Evolutionary conservation across 345 rosid genomes (phyloP).

Genomic region (Moricandia arvensis): DNA sequence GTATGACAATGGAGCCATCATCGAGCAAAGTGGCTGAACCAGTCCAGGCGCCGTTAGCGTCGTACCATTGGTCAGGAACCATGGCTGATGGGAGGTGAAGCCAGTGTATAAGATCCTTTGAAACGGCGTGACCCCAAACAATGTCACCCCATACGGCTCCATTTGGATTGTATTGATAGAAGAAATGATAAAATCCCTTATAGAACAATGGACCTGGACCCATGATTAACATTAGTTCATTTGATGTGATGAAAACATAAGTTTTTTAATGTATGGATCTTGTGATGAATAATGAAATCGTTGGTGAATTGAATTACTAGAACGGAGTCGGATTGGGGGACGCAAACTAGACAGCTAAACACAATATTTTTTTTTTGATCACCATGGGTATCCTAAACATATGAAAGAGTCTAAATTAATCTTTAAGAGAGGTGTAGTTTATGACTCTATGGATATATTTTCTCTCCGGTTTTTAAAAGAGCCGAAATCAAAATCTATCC

Average conservation of each 20-base stretch:
- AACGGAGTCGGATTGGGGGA: neutral
- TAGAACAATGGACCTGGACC: constrained; percentile 75
- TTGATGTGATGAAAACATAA: neutral
- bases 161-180: constrained; percentile 85
- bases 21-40: constrained; percentile 89
- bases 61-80: constrained; percentile 85
- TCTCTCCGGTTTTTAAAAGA: too few species aligned
- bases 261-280: neutral
- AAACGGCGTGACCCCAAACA: constrained; percentile 94
- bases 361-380: neutral
- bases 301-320: neutral
- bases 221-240: neutral
- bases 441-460: too few species aligned
- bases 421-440: too few species aligned
- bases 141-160: constrained; percentile 89
- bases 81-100: constrained; percentile 83
- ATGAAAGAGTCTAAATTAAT: too few species aligned
- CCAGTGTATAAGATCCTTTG: constrained; percentile 80
- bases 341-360: neutral
- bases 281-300: neutral
- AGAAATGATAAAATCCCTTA: constrained; percentile 92
- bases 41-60: constrained; percentile 76
- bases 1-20: constrained; percentile 69
- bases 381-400: too few species aligned
- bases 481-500: too few species aligned